Base-by-base conservation (phyloP, 2,329 filamentous ascomycete genomes). In the Monilinia laxa region DNA sequence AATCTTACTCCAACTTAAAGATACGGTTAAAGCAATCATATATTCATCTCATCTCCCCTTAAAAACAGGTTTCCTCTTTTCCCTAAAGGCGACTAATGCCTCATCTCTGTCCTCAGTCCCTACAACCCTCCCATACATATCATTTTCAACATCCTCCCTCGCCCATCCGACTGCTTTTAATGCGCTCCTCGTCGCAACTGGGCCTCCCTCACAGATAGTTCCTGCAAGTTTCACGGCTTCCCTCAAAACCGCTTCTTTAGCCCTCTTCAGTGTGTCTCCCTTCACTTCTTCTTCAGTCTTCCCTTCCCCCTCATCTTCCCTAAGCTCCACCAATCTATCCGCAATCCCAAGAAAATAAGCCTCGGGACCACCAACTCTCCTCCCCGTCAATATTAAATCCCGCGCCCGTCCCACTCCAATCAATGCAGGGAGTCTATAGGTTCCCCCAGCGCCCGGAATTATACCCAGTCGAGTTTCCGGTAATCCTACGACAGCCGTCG, bases 391-490 rank as follows among this genome's bases (percentile, higher is more conserved):
- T 62, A 98, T 90, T 73, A 98, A 81, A 78, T 99, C 94, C 62
- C 93, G 85, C n/a, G 95, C 95, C 65, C 93, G 87, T 35, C 84
- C 82, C 31, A 90, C 80, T 6, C 95, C 95, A 71, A 99, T 89
- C 25, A 99, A 79, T 11, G 84, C 85, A 1, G 93, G 92, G 0
- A 99, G 87, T 12, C 95, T 89, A 78, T 92, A 92, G 0, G 94
- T 98, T 68, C 94, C 95, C 54, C 95, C 95, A 2, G 94, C 95
- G 68, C 95, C 95, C 3, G 95, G 95, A 71, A 99, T 90, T 76
- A 99, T 99, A 66, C 90, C 95, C 2, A 99, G 85, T 2, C 93
- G 85, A 1, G 95, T 98, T 78, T 99, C 95, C 1, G 95, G 95
- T 6, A 98, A 86, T 0, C 88, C 93, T 65, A 99, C 87, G 31